Percentiles rank a stretch among this genome's conserved stretches.
These are phyloP conservation scores for Ophiocordyceps polyrhachis-furcata DNA, from an alignment of 2,329 filamentous ascomycete genomes.

Conservation along the genomic window DNA sequence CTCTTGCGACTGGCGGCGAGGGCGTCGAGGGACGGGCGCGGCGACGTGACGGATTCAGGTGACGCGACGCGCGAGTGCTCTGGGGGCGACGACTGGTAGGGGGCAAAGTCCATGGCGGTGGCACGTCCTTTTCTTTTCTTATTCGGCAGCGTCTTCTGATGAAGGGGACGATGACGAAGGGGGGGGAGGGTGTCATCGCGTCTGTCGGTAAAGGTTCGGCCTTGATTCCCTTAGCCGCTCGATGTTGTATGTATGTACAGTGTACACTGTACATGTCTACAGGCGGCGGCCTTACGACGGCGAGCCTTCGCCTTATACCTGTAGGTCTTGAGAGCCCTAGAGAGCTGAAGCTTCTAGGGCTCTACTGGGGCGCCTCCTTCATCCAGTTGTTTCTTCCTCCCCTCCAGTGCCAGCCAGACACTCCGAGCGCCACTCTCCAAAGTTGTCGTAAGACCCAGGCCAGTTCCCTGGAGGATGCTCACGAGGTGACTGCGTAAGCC, in stretches of 20 bases:
- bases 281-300: too few relatives aligned
- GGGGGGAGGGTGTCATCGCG: neutral
- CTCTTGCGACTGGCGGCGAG: constrained; percentile 10
- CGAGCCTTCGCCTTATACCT: too few relatives aligned
- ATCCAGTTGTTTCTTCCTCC: constrained; percentile 62
- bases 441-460: constrained; percentile 56
- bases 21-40: constrained; percentile 36
- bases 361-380: constrained; percentile 18
- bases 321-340: neutral
- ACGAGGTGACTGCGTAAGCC: constrained; percentile 70
- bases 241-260: too few relatives aligned
- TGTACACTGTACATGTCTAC: too few relatives aligned
- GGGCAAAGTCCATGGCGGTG: constrained; percentile 72
- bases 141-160: neutral
- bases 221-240: neutral
- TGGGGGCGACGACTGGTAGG: constrained; percentile 84
- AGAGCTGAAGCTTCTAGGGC: neutral
- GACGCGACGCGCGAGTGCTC: constrained; percentile 69
- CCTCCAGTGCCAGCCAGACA: constrained; percentile 77
- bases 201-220: neutral
- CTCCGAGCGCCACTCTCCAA: constrained; percentile 66
- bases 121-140: neutral
- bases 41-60: constrained; percentile 32
- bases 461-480: constrained; percentile 59
- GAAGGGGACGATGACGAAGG: neutral